These are phyloP conservation scores for Bromus sterilis DNA, from an alignment of 176 grass and related monocot genomes.

Conservation along the genomic window DNA sequence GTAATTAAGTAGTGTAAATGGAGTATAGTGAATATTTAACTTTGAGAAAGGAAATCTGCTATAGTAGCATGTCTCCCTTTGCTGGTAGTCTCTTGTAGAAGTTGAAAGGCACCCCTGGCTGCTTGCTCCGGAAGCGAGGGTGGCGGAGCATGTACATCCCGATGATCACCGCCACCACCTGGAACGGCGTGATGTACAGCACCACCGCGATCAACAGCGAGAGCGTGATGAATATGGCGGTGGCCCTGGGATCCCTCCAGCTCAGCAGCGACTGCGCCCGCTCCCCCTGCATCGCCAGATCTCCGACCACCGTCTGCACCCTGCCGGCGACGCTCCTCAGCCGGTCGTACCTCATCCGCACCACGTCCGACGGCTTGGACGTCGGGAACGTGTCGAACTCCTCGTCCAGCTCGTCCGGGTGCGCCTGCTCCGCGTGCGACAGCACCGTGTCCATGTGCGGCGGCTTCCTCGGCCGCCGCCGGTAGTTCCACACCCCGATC, in stretches of 20 bases:
- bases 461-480: constrained; percentile 30
- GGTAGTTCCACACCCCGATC: constrained; percentile 60
- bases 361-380: too few species aligned
- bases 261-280: constrained; percentile 37
- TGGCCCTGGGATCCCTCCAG: constrained; percentile 56
- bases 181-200: constrained; percentile 54
- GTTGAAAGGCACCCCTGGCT: constrained; percentile 52
- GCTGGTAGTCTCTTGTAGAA: too few species aligned
- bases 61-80: too few species aligned
- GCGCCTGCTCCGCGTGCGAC: constrained; percentile 40
- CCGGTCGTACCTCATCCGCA: too few species aligned
- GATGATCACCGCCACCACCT: constrained; percentile 30
- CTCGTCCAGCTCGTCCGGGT: constrained; percentile 54
- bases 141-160: constrained; percentile 59
- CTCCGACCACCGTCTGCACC: constrained; percentile 59
- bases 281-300: constrained; percentile 72
- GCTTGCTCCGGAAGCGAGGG: constrained; percentile 59
- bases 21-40: too few species aligned
- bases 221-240: constrained; percentile 32
- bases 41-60: too few species aligned
- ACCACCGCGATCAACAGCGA: constrained; percentile 20
- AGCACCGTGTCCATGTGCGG: constrained; percentile 68
- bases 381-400: too few species aligned
- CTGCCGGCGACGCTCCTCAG: constrained; percentile 26
- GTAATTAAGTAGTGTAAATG: too few species aligned